Percentiles rank a stretch among this genome's conserved stretches.
Conservation (phyloP, 1,139 yeast species). For the Sugiyamaella novakii region DNA sequence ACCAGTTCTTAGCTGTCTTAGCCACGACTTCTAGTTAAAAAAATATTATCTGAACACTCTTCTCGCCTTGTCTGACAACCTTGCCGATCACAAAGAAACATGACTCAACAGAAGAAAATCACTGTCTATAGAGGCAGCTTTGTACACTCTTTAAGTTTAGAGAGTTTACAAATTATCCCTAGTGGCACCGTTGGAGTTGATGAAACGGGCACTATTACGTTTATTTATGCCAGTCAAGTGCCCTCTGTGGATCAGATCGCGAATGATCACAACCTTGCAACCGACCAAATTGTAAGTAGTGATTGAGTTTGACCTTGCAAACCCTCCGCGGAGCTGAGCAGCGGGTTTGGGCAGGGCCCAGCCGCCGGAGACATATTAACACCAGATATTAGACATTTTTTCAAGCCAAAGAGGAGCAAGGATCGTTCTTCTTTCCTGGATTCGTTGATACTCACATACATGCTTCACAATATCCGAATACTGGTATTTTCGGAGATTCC, state of each 20-base stretch:
- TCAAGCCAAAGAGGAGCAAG: constrained; percentile 18
- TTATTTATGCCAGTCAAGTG: constrained; percentile 39
- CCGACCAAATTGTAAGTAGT: constrained; percentile 14
- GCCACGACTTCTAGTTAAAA: too few relatives aligned
- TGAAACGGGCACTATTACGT: constrained; percentile 50
- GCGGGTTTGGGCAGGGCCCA: too few relatives aligned
- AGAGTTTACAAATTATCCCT: constrained; percentile 51
- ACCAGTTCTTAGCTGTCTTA: too few relatives aligned
- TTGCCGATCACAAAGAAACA: too few relatives aligned
- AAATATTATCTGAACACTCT: too few relatives aligned
- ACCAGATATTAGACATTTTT: constrained; percentile 28
- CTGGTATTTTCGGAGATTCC: constrained; percentile 83
- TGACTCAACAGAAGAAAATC: constrained; percentile 23
- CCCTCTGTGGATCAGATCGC: constrained; percentile 14
- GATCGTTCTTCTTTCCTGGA: constrained; percentile 79
- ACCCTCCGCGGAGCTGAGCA: too few relatives aligned
- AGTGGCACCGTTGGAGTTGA: constrained; percentile 60
- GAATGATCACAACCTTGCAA: constrained; percentile 1
- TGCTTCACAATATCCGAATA: constrained; percentile 95
- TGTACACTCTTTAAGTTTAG: constrained; percentile 56
- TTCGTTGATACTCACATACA: constrained; percentile 95
- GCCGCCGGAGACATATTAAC: too few relatives aligned
- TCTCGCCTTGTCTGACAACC: too few relatives aligned
- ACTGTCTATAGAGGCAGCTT: constrained; percentile 55
- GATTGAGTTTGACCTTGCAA: too few relatives aligned